Percentiles rank a stretch among this genome's conserved stretches.
Conservation (phyloP, 129 eudicot genomes). For the Pulicaria dysenterica region DNA sequence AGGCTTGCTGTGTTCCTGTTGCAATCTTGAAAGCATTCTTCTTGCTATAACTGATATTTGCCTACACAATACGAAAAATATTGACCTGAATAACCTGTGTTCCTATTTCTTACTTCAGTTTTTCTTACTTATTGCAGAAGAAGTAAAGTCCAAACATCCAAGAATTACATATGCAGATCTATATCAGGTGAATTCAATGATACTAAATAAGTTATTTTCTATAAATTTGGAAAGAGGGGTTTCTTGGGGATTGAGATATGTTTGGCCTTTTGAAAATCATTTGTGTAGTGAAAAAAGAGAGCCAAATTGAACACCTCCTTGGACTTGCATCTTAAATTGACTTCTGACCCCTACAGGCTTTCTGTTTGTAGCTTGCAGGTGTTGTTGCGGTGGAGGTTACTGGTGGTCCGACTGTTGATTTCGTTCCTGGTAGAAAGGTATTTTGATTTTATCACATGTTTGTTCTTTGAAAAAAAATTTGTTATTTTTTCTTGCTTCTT, state of each 20-base stretch:
- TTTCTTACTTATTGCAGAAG: conserved; percentile 63
- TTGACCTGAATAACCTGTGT: conserved; percentile 6
- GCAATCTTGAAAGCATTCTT: conserved; percentile 8
- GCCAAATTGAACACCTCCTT: conserved; percentile 2
- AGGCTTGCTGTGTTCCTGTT: conserved; percentile 1
- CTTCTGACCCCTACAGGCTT: conserved; percentile 9
- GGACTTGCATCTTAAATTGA: not conserved
- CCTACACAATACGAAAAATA: conserved; percentile 13
- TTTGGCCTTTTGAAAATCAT: not conserved
- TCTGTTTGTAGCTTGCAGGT: conserved; percentile 83
- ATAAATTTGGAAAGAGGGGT: not conserved
- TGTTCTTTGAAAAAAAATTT: not conserved
- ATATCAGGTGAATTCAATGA: conserved; percentile 69
- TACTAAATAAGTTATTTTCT: not conserved
- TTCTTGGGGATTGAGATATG: conserved; percentile 20
- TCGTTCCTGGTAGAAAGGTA: conserved; percentile 97
- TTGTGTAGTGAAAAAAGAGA: not conserved
- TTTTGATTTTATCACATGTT: conserved; percentile 14
- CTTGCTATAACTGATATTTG: not conserved
- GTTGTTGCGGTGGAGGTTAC: conserved; percentile 97
- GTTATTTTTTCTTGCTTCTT: not conserved
- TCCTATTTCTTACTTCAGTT: conserved; percentile 13
- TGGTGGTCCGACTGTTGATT: conserved; percentile 89
- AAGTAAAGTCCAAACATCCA: conserved; percentile 81
- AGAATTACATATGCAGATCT: conserved; percentile 96